phyloP scores from a whole-genome alignment of 768 basidiomycete genomes.

The Lactarius sp. region DNA sequence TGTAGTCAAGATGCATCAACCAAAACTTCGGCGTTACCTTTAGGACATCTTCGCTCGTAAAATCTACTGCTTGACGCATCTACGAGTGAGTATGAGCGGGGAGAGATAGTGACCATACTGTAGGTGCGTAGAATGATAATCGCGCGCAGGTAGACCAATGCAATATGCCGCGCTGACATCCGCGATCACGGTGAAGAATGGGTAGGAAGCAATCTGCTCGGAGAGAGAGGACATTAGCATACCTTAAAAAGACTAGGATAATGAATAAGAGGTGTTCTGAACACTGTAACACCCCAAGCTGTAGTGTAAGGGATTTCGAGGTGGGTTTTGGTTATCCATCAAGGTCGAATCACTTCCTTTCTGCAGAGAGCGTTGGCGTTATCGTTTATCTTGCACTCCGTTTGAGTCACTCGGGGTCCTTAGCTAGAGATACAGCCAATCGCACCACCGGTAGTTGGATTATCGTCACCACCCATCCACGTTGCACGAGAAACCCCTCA shows the following conservation, averaged over 20 bases:
- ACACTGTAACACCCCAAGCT: not conserved
- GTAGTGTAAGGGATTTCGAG: not conserved
- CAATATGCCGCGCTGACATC: constrained; percentile 8
- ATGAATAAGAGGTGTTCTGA: not conserved
- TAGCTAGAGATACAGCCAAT: no score
- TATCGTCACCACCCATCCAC: no score
- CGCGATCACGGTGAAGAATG: no score
- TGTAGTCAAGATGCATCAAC: constrained; percentile 50
- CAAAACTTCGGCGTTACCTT: constrained; percentile 47
- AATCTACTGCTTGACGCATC: constrained; percentile 24
- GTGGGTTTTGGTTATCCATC: not conserved
- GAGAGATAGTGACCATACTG: not conserved
- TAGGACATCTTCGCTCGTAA: constrained; percentile 46
- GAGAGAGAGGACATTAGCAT: constrained; percentile 1
- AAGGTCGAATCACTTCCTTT: no score
- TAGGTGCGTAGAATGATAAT: constrained; percentile 12
- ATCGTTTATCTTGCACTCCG: no score
- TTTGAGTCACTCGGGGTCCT: no score
- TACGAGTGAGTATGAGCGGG: not conserved
- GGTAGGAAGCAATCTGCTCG: constrained; percentile 10
- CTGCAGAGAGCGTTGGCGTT: no score
- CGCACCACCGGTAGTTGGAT: no score
- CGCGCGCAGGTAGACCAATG: constrained; percentile 12
- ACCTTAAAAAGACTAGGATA: not conserved
- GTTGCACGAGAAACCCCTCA: no score